A percentile compares a stretch with the other conserved stretches of the same genome.
These are phyloP conservation scores for Aeminium ludgeri DNA, from an alignment of 495 filamentous ascomycete genomes.

Conservation along the genomic window DNA sequence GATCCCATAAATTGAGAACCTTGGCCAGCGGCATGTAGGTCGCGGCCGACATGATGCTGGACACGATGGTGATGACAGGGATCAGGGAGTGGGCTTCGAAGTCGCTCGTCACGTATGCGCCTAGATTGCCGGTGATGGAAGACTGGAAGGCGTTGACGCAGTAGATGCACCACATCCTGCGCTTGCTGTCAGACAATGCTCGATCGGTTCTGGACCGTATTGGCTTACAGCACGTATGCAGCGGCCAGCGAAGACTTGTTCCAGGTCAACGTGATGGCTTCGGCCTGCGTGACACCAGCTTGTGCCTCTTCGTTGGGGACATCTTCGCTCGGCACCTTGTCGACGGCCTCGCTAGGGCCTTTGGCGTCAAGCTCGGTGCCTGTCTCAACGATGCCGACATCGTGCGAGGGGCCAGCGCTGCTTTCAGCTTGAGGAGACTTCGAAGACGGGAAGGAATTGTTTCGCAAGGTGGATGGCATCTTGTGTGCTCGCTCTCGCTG, in stretches of 20 bases:
- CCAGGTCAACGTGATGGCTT: constrained; percentile 34
- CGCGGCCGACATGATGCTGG: constrained; percentile 1
- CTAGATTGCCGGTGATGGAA: constrained; percentile 26
- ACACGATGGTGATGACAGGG: constrained; percentile 21
- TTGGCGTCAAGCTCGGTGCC: too few relatives aligned
- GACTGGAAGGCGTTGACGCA: constrained; percentile 34
- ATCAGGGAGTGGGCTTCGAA: constrained; percentile 34
- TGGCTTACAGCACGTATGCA: constrained; percentile 30
- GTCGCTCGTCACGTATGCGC: constrained; percentile 32
- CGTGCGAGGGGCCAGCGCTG: too few relatives aligned
- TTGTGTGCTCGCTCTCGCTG: too few relatives aligned
- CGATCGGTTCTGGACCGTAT: neutral
- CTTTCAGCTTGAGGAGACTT: too few relatives aligned
- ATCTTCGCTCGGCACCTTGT: too few relatives aligned
- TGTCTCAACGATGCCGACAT: too few relatives aligned
- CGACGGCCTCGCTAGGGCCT: too few relatives aligned
- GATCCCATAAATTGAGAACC: constrained; percentile 8
- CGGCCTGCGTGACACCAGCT: constrained; percentile 30
- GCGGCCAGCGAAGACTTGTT: constrained; percentile 28
- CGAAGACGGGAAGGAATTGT: too few relatives aligned
- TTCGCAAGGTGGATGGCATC: too few relatives aligned
- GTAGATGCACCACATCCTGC: constrained; percentile 33
- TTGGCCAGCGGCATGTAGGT: constrained; percentile 7
- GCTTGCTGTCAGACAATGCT: neutral
- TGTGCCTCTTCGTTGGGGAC: constrained; percentile 12